These are phyloP conservation scores for Colletotrichum eremochloae DNA, from an alignment of 2,329 filamentous ascomycete species.

Conservation along the genomic window DNA sequence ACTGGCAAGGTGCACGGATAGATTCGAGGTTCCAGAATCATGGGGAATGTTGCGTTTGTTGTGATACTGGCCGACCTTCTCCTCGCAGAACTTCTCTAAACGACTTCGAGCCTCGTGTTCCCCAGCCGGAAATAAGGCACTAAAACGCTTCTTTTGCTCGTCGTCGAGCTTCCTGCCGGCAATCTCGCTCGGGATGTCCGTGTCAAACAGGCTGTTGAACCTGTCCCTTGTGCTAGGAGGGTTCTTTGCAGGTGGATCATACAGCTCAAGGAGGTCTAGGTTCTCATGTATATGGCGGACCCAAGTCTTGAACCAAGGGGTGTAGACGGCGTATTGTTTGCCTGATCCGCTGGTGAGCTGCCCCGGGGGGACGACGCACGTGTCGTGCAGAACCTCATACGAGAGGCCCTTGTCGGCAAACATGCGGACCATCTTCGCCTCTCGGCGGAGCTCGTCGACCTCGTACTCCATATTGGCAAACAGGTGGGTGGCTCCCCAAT, in stretches of 20 bases:
- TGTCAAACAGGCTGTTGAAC: conserved; percentile 71
- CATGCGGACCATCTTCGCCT: conserved; percentile 73
- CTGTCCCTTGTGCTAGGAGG: conserved; percentile 53
- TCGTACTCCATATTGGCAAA: conserved; percentile 93
- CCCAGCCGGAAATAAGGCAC: conserved; percentile 78
- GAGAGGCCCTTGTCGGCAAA: conserved; percentile 74
- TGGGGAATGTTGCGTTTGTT: conserved; percentile 76
- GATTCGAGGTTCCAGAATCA: conserved; percentile 71
- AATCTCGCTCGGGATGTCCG: conserved; percentile 72
- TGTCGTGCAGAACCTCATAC: conserved; percentile 83
- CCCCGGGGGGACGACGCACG: conserved; percentile 84
- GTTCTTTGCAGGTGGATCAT: conserved; percentile 61
- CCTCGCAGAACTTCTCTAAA: conserved; percentile 75
- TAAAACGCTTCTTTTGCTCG: conserved; percentile 71
- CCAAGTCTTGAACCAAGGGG: conserved; percentile 86
- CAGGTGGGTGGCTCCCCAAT: conserved; percentile 81
- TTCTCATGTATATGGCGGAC: conserved; percentile 78
- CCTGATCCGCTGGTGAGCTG: conserved; percentile 75
- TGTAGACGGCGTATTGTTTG: conserved; percentile 87
- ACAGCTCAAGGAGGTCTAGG: conserved; percentile 73
- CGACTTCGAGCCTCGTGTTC: conserved; percentile 78
- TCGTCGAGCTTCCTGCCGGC: conserved; percentile 70
- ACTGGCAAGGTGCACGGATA: conserved; percentile 80
- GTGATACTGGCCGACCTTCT: conserved; percentile 73
- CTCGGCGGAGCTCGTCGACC: conserved; percentile 87